A percentile compares a stretch with the other conserved stretches of the same genome.
These are phyloP conservation scores for Stereocaulon alpinum DNA, from an alignment of 495 filamentous ascomycete genomes.

Conservation along the genomic window DNA sequence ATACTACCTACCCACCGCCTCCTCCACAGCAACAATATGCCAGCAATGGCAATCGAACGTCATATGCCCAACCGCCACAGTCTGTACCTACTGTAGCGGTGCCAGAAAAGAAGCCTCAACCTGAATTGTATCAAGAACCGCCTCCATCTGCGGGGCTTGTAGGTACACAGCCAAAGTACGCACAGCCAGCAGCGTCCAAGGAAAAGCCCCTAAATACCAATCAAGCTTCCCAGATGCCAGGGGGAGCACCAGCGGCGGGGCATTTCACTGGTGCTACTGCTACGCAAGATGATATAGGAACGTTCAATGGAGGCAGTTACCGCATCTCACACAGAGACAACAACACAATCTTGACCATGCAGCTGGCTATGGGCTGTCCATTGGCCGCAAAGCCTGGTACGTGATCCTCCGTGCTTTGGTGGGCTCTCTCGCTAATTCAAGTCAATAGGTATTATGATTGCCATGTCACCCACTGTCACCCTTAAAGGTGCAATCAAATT, in stretches of 20 bases:
- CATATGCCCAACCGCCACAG: constrained; percentile 21
- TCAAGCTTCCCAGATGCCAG: constrained; percentile 22
- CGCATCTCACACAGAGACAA: constrained; percentile 85
- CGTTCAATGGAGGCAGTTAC: constrained; percentile 92
- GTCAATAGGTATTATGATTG: constrained; percentile 68
- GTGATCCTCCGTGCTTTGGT: constrained; percentile 6
- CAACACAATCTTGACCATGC: constrained; percentile 81
- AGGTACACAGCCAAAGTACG: constrained; percentile 14
- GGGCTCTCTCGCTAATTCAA: neutral
- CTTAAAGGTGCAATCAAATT: constrained; percentile 75
- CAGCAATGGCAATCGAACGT: constrained; percentile 19
- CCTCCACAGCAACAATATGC: constrained; percentile 24
- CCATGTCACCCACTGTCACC: constrained; percentile 81
- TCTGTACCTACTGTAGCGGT: constrained; percentile 11
- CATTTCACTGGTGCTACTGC: constrained; percentile 49
- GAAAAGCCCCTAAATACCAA: constrained; percentile 23
- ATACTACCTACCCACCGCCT: constrained; percentile 20
- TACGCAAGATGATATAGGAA: constrained; percentile 72
- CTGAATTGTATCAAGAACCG: constrained; percentile 19
- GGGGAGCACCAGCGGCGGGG: constrained; percentile 38
- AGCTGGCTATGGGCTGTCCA: constrained; percentile 82
- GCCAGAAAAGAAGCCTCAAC: constrained; percentile 12
- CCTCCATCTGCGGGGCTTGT: constrained; percentile 19
- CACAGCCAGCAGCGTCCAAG: constrained; percentile 21
- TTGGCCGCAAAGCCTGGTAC: constrained; percentile 69